Percentiles rank a stretch among this genome's conserved stretches.
Conservation (phyloP, 371 early-diverging fungal genomes). For the Mucor lusitanicus region DNA sequence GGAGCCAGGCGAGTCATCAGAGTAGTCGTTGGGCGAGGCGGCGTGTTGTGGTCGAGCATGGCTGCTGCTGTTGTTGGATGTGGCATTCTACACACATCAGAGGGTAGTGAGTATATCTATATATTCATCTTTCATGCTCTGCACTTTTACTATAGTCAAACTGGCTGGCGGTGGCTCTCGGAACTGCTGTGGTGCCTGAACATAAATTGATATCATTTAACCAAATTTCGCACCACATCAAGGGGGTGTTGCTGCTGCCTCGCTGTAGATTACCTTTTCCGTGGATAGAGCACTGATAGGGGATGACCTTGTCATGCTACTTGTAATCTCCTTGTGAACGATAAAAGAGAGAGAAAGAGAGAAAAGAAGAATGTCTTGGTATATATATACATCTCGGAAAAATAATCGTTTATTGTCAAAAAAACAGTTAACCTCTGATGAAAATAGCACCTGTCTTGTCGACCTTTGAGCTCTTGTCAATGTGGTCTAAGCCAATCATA, state of each 20-base stretch:
- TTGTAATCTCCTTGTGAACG: neutral
- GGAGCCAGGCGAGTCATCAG: neutral
- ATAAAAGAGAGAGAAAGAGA: neutral
- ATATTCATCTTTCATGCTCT: neutral
- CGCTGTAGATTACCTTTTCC: neutral
- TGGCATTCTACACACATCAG: neutral
- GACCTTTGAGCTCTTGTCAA: constrained; percentile 56
- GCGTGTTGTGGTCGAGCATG: neutral
- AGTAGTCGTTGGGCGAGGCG: neutral
- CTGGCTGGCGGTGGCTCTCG: neutral
- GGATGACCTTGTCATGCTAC: neutral
- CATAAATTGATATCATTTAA: neutral
- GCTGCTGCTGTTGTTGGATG: neutral
- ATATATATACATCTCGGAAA: neutral
- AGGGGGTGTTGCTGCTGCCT: neutral
- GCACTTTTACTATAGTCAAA: neutral
- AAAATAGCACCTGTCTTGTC: constrained; percentile 53
- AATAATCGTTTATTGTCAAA: neutral
- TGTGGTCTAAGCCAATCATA: constrained; percentile 69
- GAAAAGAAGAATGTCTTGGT: neutral
- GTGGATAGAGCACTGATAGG: neutral
- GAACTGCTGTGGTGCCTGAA: neutral
- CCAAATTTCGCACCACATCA: neutral
- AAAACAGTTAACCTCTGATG: constrained; percentile 52
- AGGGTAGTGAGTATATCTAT: neutral